phyloP scores from a whole-genome alignment of 345 rosid species.

The Rhizophora apiculata region DNA sequence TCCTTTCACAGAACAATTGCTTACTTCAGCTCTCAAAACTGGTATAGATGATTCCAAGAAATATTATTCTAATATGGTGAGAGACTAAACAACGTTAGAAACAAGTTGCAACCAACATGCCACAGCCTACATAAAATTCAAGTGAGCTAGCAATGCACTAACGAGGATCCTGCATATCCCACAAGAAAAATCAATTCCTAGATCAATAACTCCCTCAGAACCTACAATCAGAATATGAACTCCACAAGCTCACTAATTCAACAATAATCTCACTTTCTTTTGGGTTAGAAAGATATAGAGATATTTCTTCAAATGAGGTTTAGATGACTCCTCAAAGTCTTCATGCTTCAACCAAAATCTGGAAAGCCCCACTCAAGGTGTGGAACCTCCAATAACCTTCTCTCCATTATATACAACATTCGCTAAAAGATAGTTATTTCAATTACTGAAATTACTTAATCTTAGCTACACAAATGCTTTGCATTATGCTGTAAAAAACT shows the following conservation, averaged over 20 bases:
- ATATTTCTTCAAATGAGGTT: not conserved
- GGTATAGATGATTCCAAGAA: not conserved
- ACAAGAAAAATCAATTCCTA: not conserved
- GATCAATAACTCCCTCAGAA: not conserved
- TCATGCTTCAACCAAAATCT: not conserved
- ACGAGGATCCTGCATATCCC: not conserved
- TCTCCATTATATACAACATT: not conserved
- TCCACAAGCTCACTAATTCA: not conserved
- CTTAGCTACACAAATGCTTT: not conserved
- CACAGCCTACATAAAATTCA: not conserved
- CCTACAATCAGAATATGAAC: not conserved
- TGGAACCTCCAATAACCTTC: not conserved
- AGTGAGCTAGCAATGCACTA: not conserved
- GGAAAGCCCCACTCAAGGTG: not conserved
- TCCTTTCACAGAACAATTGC: no score
- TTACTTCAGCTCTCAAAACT: no score
- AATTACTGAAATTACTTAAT: conserved; percentile 2
- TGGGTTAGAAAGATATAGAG: not conserved
- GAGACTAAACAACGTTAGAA: not conserved
- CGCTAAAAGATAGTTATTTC: no score
- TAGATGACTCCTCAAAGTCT: not conserved
- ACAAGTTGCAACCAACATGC: not conserved
- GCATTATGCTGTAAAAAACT: not conserved
- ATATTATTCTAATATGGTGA: not conserved
- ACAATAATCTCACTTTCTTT: not conserved